Evolutionary conservation across 805 yeast genomes (phyloP), one percentile per base, ranked within the genome.

Genomic region (Yamadazyma scolyti): DNA sequence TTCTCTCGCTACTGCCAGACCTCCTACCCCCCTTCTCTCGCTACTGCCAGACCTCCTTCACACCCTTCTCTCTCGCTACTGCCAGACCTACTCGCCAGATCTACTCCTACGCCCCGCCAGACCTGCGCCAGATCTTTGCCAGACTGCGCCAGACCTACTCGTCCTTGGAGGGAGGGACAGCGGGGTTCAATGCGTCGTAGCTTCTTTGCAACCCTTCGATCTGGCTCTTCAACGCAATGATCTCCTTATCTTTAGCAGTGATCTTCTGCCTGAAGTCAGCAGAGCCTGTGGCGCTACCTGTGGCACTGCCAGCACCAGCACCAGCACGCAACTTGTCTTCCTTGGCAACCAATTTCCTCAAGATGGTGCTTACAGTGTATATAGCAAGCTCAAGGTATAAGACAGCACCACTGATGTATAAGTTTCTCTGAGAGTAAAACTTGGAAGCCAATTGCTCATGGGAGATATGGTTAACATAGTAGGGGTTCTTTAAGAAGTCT

Each of bases 351-450:
- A 78, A 56, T 50, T 75, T 73, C 37, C 61, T 63, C 27, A 77
- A 63, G 31, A 78, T 66, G 22, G 69, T 65, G 41, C 71, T 58
- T 27, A 76, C 74, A 0, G 80, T 75, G 21, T 65, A 67, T 34
- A 77, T 76, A 7, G 79, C 74, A 28, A 77, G 41, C 35, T 58
- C 63, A 45, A 75, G 65, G 52, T 73, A 78, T 36, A 78, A 52
- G 4, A 77, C 78, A 6, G 79, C 80, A 6, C 84, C 85, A 10
- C 77, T 68, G 33, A 78, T 65, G 49, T 78, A 78, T 24, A 75
- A 60, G 42, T 78, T 78, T 48, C 85, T 64, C 51, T 78, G 84
- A 23, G 78, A 67, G 44, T 76, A 78, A 35, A 79, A 77, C 38
- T 77, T 73, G 27, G 74, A 60, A 4, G 82, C 83, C 41, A 75